These are phyloP conservation scores for Microbotryomycetes sp. DNA, from an alignment of 1,284 basidiomycete genomes.

Conservation along the genomic window DNA sequence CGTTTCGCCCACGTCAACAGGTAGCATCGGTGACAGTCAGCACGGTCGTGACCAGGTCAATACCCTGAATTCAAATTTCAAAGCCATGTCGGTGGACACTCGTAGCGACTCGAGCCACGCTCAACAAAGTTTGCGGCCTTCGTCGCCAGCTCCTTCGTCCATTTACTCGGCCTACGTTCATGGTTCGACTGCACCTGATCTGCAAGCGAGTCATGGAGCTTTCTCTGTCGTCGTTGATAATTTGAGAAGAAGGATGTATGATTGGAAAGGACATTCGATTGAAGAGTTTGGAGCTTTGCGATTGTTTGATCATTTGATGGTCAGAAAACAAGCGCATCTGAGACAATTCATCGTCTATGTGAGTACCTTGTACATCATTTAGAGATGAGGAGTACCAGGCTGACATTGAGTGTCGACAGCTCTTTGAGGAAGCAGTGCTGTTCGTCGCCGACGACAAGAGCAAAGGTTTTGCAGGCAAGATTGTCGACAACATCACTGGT, in stretches of 20 bases:
- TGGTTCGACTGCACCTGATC: conserved; percentile 4
- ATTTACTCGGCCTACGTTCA: conserved; percentile 24
- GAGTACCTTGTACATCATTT: neutral
- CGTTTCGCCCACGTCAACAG: too few species aligned
- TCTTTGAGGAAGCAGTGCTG: conserved; percentile 93
- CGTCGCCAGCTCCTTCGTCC: conserved; percentile 18
- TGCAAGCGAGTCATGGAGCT: conserved; percentile 19
- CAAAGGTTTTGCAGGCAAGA: conserved; percentile 59
- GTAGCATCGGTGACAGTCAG: neutral
- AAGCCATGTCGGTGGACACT: neutral
- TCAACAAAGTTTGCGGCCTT: conserved; percentile 7
- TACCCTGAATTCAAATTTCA: too few species aligned
- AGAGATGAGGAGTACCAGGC: neutral
- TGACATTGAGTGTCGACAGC: conserved; percentile 71
- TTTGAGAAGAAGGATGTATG: conserved; percentile 74
- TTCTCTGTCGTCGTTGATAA: conserved; percentile 78
- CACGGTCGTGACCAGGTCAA: neutral
- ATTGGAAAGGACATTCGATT: conserved; percentile 88
- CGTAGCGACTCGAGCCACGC: neutral
- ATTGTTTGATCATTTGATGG: conserved; percentile 83
- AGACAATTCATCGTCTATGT: conserved; percentile 39
- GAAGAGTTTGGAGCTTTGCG: conserved; percentile 73
- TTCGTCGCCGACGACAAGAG: conserved; percentile 93
- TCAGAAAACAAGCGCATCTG: conserved; percentile 76
- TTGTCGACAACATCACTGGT: conserved; percentile 52